Evolutionary conservation across 2,329 filamentous ascomycete genomes (phyloP), one percentile per base, ranked within the genome.

Genomic region (Aureobasidium sp.): DNA sequence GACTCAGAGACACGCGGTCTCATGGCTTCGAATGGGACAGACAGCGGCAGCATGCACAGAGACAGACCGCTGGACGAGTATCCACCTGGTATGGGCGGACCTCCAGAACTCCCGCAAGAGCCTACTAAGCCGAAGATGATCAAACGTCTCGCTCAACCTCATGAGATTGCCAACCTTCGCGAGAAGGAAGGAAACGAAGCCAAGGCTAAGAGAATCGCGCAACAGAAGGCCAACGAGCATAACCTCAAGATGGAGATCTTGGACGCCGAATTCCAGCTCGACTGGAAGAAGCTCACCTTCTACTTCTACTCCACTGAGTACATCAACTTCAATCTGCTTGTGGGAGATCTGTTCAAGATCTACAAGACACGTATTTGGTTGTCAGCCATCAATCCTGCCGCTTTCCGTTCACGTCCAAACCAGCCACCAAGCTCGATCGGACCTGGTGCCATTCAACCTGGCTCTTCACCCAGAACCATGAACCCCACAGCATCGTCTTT

Each of bases 361-460:
- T 99, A 97, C 82, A 99, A 99, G 79, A 96, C 93, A 24, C 86
- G 95, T 68, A 99, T 99, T 70, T 99, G 94, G 94, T 96, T 99
- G 90, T 97, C 93, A 5, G 94, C 94, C 4, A 96, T 99, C 74
- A 99, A 99, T 72, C 94, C 94, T 8, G 94, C 93, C 5, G 97
- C 93, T 0, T 97, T 97, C 74, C 71, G 71, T 4, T 70, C 72
- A 22, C 68, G 70, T 31, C 70, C 72, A 6, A 68, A 70, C 58
- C 69, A 72, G 64, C 70, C 72, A 39, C 72, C 72, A 19, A 70
- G 67, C 58, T 72, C 70, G 48, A 70, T 74, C 44, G 72, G 72
- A 27, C 72, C 72, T n/a, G 72, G 73, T 17, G 72, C 71, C 5
- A 68, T 74, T 31, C 58, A 52, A 27, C 27, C 57, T 12, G 57